phyloP scores from a whole-genome alignment of 2,329 filamentous ascomycete species.

The Aureobasidium lini region DNA sequence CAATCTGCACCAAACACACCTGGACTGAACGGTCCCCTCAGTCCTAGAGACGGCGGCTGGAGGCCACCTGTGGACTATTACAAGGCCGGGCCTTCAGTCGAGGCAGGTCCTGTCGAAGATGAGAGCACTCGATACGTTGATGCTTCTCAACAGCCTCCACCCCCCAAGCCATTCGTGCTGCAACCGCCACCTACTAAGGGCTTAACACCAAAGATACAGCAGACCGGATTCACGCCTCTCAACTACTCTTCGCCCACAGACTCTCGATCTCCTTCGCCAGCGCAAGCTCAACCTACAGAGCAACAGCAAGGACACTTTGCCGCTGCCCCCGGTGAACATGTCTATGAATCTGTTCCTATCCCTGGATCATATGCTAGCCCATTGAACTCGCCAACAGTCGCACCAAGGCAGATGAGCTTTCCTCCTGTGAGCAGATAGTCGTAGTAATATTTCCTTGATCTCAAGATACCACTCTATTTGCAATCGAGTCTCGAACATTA shows the following conservation, averaged over 20 bases:
- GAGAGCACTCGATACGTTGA: slow-evolving; percentile 58
- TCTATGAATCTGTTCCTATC: slow-evolving; percentile 81
- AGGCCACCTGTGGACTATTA: slow-evolving; percentile 36
- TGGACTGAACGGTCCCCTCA: slow-evolving; percentile 62
- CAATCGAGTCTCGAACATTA: background rate
- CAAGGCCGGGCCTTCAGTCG: slow-evolving; percentile 31
- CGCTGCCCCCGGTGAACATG: slow-evolving; percentile 69
- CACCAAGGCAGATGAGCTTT: slow-evolving; percentile 7
- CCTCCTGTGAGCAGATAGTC: background rate
- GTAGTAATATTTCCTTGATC: background rate
- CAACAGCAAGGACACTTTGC: slow-evolving; percentile 57
- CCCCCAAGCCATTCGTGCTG: slow-evolving; percentile 65
- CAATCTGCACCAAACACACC: slow-evolving; percentile 95
- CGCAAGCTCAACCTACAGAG: slow-evolving; percentile 30
- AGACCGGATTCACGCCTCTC: slow-evolving; percentile 53
- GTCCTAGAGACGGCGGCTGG: slow-evolving; percentile 49
- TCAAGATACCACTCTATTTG: background rate
- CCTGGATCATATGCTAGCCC: slow-evolving; percentile 62
- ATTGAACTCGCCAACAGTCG: slow-evolving; percentile 10
- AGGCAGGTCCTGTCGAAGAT: slow-evolving; percentile 32
- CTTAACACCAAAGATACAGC: slow-evolving; percentile 63
- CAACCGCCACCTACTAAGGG: slow-evolving; percentile 74
- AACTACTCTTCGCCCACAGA: slow-evolving; percentile 17
- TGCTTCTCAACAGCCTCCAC: slow-evolving; percentile 35
- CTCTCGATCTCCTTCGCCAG: background rate